Conservation (phyloP, 371 early-diverging fungal genomes). For the Blastocladiella emersonii region DNA sequence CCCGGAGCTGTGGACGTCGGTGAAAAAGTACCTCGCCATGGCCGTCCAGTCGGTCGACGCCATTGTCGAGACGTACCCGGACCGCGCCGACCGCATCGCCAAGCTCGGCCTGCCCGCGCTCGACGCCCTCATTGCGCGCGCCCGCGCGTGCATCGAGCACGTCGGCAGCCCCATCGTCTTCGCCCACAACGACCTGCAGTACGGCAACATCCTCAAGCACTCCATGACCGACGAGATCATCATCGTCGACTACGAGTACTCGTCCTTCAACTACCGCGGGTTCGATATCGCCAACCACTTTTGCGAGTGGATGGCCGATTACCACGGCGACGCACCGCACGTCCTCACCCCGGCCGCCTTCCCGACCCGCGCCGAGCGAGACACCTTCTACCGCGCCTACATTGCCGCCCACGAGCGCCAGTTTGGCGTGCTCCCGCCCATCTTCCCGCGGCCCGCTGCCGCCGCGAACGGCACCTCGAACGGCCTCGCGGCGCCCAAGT, state of each 20-base stretch:
- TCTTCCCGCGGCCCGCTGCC: neutral
- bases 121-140: too few species aligned
- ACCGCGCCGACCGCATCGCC: neutral
- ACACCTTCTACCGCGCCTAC: constrained; percentile 48
- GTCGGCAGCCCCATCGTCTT: constrained; percentile 53
- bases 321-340: constrained; percentile 39
- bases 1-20: constrained; percentile 37
- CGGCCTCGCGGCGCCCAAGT: neutral
- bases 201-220: constrained; percentile 58
- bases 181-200: constrained; percentile 76
- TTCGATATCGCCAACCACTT: constrained; percentile 82
- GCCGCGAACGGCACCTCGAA: neutral
- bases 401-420: constrained; percentile 24
- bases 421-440: neutral
- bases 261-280: constrained; percentile 68
- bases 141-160: neutral
- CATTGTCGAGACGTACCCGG: constrained; percentile 12
- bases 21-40: constrained; percentile 47
- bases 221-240: constrained; percentile 2
- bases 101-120: neutral
- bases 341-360: constrained; percentile 26
- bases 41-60: constrained; percentile 20
- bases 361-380: constrained; percentile 42
- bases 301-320: constrained; percentile 77
- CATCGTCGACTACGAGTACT: constrained; percentile 42